Percentiles rank a stretch among this genome's conserved stretches.
Conservation (phyloP, 2,329 filamentous ascomycete genomes). For the Monosporascus sp. region DNA sequence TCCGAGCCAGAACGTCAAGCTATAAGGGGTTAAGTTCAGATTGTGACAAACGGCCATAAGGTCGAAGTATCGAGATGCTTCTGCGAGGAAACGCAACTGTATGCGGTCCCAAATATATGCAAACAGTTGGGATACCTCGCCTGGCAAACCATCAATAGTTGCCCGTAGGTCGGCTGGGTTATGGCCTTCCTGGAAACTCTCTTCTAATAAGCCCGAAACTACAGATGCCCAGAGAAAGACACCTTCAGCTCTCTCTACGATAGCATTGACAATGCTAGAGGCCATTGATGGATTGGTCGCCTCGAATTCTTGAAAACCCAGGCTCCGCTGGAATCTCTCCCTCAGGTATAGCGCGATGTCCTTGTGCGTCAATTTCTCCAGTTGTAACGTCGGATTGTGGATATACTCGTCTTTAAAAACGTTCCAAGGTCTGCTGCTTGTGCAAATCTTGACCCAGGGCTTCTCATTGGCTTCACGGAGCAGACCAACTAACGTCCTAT, state of each 20-base stretch:
- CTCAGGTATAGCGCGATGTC: conserved; percentile 19
- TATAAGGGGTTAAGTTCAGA: not conserved
- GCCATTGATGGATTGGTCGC: not conserved
- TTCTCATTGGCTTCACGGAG: conserved; percentile 1
- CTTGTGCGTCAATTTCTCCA: conserved; percentile 16
- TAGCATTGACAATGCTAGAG: conserved; percentile 1
- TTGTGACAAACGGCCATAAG: not conserved
- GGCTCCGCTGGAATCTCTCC: conserved; percentile 9
- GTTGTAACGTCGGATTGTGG: conserved; percentile 8
- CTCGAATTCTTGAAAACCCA: conserved; percentile 3
- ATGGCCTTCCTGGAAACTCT: conserved; percentile 2
- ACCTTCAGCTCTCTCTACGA: conserved; percentile 10
- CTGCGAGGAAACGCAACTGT: not conserved
- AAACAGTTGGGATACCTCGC: conserved; percentile 2
- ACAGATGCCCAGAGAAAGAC: conserved; percentile 18
- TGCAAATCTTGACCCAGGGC: conserved; percentile 15
- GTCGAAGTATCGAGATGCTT: conserved; percentile 1
- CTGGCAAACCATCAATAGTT: not conserved
- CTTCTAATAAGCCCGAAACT: conserved; percentile 1
- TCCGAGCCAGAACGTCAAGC: not conserved
- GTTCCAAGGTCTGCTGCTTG: conserved; percentile 20
- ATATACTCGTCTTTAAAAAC: conserved; percentile 16
- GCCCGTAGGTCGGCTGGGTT: not conserved
- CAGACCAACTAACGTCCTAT: conserved; percentile 7
- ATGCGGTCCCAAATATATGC: conserved; percentile 1